These are phyloP conservation scores for Pseudocercospora crystallina DNA, from an alignment of 2,329 filamentous ascomycete species.

Conservation along the genomic window DNA sequence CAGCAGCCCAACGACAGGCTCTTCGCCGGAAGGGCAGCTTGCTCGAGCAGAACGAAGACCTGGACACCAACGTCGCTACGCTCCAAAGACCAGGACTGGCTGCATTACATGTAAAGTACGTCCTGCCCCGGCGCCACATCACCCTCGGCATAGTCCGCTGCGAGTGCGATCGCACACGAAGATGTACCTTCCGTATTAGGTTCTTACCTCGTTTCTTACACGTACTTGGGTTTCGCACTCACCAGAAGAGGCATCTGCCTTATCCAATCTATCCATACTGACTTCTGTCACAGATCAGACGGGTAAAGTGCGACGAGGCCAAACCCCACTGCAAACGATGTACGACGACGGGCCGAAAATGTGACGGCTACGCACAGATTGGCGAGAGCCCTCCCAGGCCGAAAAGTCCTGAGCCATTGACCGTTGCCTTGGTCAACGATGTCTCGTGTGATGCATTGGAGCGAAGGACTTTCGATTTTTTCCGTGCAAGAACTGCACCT, in stretches of 20 bases:
- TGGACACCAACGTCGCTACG: constrained; percentile 25
- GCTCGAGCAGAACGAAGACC: constrained; percentile 20
- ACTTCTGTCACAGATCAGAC: constrained; percentile 47
- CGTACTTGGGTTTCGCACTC: too few relatives aligned
- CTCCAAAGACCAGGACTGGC: constrained; percentile 25
- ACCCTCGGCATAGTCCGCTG: not conserved
- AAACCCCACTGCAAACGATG: constrained; percentile 56
- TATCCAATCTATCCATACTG: too few relatives aligned
- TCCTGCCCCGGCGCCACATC: constrained; percentile 2
- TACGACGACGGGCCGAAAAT: constrained; percentile 55
- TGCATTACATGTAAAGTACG: constrained; percentile 28
- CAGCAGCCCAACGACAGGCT: constrained; percentile 12
- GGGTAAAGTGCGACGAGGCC: constrained; percentile 59
- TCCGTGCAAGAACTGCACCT: constrained; percentile 28
- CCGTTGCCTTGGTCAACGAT: constrained; percentile 23
- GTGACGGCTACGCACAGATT: constrained; percentile 52
- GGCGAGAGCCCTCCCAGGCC: constrained; percentile 13
- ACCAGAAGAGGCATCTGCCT: too few relatives aligned
- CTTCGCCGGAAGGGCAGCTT: constrained; percentile 13
- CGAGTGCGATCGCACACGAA: constrained; percentile 12
- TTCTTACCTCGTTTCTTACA: not conserved
- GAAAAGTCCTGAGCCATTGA: constrained; percentile 17
- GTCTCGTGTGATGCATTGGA: constrained; percentile 28
- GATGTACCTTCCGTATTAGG: constrained; percentile 12
- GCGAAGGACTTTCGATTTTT: constrained; percentile 32